A percentile compares a stretch with the other conserved stretches of the same genome.
These are phyloP conservation scores for Triangularia verruculosa DNA, from an alignment of 2,329 filamentous ascomycete species.

Conservation along the genomic window DNA sequence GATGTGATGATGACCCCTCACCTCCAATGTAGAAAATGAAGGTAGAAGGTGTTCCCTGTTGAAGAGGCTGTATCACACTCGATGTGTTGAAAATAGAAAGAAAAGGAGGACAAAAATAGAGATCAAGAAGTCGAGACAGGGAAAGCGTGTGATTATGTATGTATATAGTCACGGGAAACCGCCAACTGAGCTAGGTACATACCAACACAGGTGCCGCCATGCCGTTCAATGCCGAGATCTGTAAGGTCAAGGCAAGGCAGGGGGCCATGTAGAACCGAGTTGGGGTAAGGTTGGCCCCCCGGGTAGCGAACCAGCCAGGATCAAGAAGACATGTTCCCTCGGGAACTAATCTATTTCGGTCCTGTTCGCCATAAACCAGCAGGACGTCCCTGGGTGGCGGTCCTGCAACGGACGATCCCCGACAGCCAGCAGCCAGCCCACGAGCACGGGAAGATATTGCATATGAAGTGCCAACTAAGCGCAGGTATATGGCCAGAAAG, in stretches of 20 bases:
- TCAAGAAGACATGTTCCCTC: not conserved
- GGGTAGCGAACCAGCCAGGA: slow-evolving; percentile 9
- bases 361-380: not conserved
- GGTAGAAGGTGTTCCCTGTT: slow-evolving; percentile 18
- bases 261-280: slow-evolving; percentile 6
- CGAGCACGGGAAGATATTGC: slow-evolving; percentile 21
- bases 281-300: slow-evolving; percentile 18
- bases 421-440: slow-evolving; percentile 12
- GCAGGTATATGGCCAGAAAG: not conserved
- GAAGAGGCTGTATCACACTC: slow-evolving; percentile 15
- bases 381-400: slow-evolving; percentile 18
- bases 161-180: slow-evolving; percentile 4
- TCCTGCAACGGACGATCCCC: slow-evolving; percentile 19
- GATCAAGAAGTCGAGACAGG: not conserved
- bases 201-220: slow-evolving; percentile 9
- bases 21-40: not conserved
- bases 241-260: not conserved
- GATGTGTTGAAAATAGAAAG: slow-evolving; percentile 16
- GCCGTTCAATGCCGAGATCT: slow-evolving; percentile 22
- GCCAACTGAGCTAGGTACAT: not conserved
- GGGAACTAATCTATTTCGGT: slow-evolving; percentile 16
- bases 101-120: not conserved
- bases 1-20: slow-evolving; percentile 15
- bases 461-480: not conserved
- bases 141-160: not conserved